A percentile compares a stretch with the other conserved stretches of the same genome.
Evolutionary conservation across 805 yeast species (phyloP).

Genomic region (Candida saitoana): DNA sequence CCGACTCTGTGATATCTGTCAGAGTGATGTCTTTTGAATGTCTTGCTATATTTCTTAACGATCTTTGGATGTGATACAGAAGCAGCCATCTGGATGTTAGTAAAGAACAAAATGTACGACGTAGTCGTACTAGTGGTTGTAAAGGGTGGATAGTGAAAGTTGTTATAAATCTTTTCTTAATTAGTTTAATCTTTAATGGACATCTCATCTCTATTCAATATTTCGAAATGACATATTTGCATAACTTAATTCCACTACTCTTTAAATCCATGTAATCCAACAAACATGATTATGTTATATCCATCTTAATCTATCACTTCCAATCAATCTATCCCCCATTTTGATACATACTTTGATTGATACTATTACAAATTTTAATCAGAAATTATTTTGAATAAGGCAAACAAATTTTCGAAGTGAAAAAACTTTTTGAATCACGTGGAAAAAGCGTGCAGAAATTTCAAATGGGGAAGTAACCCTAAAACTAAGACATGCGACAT

Average conservation of each 20-base stretch:
- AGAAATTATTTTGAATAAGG: not conserved
- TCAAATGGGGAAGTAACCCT: not conserved
- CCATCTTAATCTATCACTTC: too few species aligned
- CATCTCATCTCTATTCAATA: too few species aligned
- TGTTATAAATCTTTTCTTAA: too few species aligned
- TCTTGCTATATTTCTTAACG: conserved; percentile 98
- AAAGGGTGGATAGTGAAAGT: not conserved
- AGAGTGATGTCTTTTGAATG: conserved; percentile 99
- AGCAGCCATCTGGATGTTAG: conserved; percentile 67
- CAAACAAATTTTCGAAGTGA: not conserved
- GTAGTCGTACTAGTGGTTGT: too few species aligned
- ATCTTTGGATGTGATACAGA: conserved; percentile 98
- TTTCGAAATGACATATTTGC: too few species aligned
- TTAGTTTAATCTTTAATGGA: too few species aligned
- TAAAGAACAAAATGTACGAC: too few species aligned
- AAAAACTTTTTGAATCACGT: not conserved
- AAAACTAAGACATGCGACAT: not conserved
- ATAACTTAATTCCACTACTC: too few species aligned
- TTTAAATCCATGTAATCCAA: too few species aligned
- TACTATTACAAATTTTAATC: too few species aligned
- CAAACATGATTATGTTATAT: too few species aligned
- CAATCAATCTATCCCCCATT: not conserved
- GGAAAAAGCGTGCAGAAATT: not conserved
- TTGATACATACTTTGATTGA: not conserved
- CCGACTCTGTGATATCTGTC: conserved; percentile 98